Conservation (phyloP, 2,329 filamentous ascomycete species). For the Mycosphaerella arachidis region DNA sequence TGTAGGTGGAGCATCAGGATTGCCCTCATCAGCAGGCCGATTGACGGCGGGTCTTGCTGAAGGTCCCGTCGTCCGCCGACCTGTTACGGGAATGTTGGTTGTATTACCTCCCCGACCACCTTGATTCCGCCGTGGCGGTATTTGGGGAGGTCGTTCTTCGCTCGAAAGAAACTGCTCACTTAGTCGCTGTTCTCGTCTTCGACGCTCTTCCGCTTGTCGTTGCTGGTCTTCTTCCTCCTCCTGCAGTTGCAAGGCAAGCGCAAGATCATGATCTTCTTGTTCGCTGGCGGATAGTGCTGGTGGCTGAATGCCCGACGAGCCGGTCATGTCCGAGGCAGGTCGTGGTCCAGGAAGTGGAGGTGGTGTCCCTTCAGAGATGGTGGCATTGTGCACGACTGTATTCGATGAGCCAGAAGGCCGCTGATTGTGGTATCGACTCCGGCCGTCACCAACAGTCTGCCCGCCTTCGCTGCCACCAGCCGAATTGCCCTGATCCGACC, state of each 20-base stretch:
- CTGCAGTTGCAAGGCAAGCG: constrained; percentile 84
- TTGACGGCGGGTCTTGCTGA: constrained; percentile 24
- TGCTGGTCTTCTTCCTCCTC: constrained; percentile 86
- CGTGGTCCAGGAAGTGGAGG: constrained; percentile 26
- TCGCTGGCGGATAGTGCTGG: constrained; percentile 50
- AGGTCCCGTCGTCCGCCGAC: constrained; percentile 9
- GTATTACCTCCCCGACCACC: constrained; percentile 7
- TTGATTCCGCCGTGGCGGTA: constrained; percentile 27
- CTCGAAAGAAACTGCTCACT: constrained; percentile 65
- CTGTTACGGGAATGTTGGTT: constrained; percentile 13
- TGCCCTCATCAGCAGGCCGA: constrained; percentile 33
- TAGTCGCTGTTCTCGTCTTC: constrained; percentile 61
- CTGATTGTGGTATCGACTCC: constrained; percentile 27
- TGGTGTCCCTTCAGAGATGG: constrained; percentile 13
- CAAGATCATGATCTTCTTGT: constrained; percentile 79
- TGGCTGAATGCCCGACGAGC: not conserved
- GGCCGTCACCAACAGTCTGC: constrained; percentile 49
- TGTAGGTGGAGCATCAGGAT: constrained; percentile 57
- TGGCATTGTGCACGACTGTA: constrained; percentile 3
- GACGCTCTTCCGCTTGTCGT: constrained; percentile 53
- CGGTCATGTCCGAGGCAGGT: constrained; percentile 14
- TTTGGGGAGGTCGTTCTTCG: constrained; percentile 38
- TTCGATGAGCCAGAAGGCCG: constrained; percentile 9
- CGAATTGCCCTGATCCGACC: constrained; percentile 21
- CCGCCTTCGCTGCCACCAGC: constrained; percentile 43